These are phyloP conservation scores for Teratosphaeria viscida DNA, from an alignment of 2,329 filamentous ascomycete genomes.

Conservation along the genomic window DNA sequence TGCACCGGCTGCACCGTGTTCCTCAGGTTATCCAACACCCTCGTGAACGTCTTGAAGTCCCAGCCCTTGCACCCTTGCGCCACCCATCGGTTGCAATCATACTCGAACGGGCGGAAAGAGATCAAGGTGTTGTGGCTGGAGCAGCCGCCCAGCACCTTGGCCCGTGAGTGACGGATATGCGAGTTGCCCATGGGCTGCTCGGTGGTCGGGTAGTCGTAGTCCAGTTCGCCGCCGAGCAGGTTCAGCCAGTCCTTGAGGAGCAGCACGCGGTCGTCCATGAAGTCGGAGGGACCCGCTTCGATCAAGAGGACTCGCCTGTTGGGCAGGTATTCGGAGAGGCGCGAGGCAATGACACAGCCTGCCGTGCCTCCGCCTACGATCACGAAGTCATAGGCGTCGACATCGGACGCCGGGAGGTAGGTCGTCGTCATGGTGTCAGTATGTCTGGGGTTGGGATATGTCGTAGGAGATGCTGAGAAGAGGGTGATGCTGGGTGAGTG, in stretches of 20 bases:
- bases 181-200: conserved; percentile 90
- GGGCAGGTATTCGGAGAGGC: conserved; percentile 72
- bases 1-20: conserved; percentile 89
- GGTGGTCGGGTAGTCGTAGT: conserved; percentile 83
- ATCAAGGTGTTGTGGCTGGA: conserved; percentile 92
- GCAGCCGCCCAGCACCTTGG: conserved; percentile 86
- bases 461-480: not conserved
- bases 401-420: conserved; percentile 52
- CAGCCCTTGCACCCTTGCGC: conserved; percentile 72
- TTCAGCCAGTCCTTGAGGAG: conserved; percentile 80
- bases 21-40: conserved; percentile 70
- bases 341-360: conserved; percentile 72
- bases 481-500: not conserved
- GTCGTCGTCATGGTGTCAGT: conserved; percentile 49
- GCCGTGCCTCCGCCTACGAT: conserved; percentile 79
- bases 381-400: conserved; percentile 69
- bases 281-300: conserved; percentile 83
- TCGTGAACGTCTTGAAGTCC: conserved; percentile 76
- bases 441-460: not conserved
- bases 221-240: conserved; percentile 74
- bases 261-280: conserved; percentile 75
- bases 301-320: conserved; percentile 72
- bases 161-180: conserved; percentile 81
- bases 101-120: conserved; percentile 82
- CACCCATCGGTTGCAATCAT: conserved; percentile 79